Conservation (phyloP, 1,284 basidiomycete genomes). For the Sporisorium iseilematis-ciliati region DNA sequence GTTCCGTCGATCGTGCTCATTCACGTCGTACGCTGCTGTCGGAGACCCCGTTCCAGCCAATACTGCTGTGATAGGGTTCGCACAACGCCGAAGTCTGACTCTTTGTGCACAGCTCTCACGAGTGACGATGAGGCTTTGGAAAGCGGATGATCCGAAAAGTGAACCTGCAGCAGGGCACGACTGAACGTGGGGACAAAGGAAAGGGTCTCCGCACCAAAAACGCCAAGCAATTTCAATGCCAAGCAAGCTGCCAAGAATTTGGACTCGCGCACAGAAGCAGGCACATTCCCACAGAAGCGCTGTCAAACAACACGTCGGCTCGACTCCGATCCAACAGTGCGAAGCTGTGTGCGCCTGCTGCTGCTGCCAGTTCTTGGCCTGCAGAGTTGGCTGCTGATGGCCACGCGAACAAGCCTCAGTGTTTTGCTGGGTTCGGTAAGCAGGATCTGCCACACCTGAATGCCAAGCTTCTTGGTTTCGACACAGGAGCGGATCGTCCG, state of each 20-base stretch:
- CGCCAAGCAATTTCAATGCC: constrained; percentile 29
- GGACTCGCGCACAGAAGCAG: neutral
- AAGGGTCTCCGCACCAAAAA: constrained; percentile 11
- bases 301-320: constrained; percentile 1
- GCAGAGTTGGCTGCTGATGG: constrained; percentile 7
- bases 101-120: neutral
- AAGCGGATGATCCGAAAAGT: constrained; percentile 3
- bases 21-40: neutral
- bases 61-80: neutral
- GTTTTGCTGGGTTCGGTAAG: neutral
- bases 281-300: constrained; percentile 3
- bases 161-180: neutral
- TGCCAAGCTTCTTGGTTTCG: constrained; percentile 43
- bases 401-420: neutral
- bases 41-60: neutral
- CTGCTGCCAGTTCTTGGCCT: constrained; percentile 2
- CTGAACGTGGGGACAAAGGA: neutral
- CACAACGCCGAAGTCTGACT: neutral
- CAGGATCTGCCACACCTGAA: constrained; percentile 3
- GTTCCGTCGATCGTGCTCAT: neutral
- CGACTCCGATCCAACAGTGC: constrained; percentile 12
- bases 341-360: constrained; percentile 3
- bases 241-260: constrained; percentile 31
- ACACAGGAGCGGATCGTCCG: constrained; percentile 5
- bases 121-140: constrained; percentile 2